Percentiles rank a stretch among this genome's conserved stretches.
These are phyloP conservation scores for Calophaca sinica DNA, from an alignment of 306 rosid species.

Conservation along the genomic window DNA sequence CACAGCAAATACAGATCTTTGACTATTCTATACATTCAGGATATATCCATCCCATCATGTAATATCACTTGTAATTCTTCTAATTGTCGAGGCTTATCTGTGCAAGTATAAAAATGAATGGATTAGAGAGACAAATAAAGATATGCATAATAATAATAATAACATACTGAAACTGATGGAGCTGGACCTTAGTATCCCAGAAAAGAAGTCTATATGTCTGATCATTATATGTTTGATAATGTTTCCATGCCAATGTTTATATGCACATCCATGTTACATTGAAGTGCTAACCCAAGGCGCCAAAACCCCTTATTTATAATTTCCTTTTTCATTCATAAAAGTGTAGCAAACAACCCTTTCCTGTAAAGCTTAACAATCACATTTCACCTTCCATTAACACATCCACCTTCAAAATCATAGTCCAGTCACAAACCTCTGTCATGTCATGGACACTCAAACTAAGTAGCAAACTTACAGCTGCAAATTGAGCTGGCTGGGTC, in stretches of 20 bases:
- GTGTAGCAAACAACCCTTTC: constrained; percentile 1
- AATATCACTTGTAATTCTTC: constrained; percentile 19
- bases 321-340: background rate
- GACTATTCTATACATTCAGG: constrained; percentile 36
- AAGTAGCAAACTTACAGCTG: constrained; percentile 19
- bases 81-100: constrained; percentile 42
- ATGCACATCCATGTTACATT: background rate
- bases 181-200: background rate
- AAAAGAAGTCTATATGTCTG: too few relatives aligned
- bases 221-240: too few relatives aligned
- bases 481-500: background rate
- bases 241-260: constrained; percentile 1
- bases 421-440: background rate
- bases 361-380: constrained; percentile 2
- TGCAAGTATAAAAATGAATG: constrained; percentile 2
- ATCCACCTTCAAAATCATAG: background rate
- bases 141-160: constrained; percentile 20
- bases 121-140: constrained; percentile 36
- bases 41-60: constrained; percentile 11
- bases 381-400: constrained; percentile 24
- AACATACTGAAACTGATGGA: background rate
- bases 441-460: background rate
- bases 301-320: background rate
- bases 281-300: too few relatives aligned
- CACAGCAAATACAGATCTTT: constrained; percentile 35